Percentiles rank a stretch among this genome's conserved stretches.
Conservation (phyloP, 805 yeast species). For the Lachancea thermotolerans region DNA sequence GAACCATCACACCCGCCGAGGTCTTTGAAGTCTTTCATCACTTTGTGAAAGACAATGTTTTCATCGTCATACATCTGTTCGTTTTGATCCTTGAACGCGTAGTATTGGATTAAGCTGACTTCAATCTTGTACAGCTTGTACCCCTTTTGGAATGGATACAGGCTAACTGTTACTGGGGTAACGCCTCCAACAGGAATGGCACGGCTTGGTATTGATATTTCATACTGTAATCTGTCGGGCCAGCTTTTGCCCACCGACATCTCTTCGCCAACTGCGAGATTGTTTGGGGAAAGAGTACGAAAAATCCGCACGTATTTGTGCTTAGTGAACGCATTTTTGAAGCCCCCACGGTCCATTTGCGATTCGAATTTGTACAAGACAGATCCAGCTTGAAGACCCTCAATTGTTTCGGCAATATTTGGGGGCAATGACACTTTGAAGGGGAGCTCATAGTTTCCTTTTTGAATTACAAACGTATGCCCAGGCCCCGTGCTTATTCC, state of each 20-base stretch:
- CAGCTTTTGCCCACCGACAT: conserved; percentile 86
- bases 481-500: conserved; percentile 19
- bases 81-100: conserved; percentile 47
- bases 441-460: conserved; percentile 83
- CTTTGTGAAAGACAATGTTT: conserved; percentile 46
- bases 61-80: conserved; percentile 59
- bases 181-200: conserved; percentile 83
- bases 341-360: conserved; percentile 57
- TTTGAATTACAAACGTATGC: conserved; percentile 38
- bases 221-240: conserved; percentile 84
- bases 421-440: conserved; percentile 80
- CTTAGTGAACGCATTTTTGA: conserved; percentile 41
- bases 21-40: conserved; percentile 41
- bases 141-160: conserved; percentile 78
- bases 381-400: conserved; percentile 77
- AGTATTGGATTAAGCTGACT: conserved; percentile 60
- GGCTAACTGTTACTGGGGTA: conserved; percentile 57
- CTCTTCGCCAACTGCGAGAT: conserved; percentile 57
- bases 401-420: conserved; percentile 76
- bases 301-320: conserved; percentile 67
- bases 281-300: conserved; percentile 75
- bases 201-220: conserved; percentile 74
- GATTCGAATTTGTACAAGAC: conserved; percentile 68
- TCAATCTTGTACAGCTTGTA: conserved; percentile 60
- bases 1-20: conserved; percentile 35